A percentile compares a stretch with the other conserved stretches of the same genome.
phyloP scores from a whole-genome alignment of 352 stramenopile genomes.

The Thalassiosira mediterranea region DNA sequence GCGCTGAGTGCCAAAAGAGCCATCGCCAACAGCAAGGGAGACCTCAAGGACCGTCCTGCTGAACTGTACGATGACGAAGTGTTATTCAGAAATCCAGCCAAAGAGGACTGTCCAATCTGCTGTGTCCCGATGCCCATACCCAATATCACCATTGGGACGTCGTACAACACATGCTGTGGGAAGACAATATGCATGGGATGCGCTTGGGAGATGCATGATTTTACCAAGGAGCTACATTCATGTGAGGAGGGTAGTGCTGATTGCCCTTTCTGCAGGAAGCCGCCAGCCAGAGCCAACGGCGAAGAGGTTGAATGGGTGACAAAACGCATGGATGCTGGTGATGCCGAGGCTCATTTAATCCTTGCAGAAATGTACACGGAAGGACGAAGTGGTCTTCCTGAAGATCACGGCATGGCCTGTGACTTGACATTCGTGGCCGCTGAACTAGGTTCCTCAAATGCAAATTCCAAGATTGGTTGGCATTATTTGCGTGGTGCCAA shows the following conservation, averaged over 20 bases:
- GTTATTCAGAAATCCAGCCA: slow-evolving; percentile 25
- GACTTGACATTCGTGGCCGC: slow-evolving; percentile 5
- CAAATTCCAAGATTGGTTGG: slow-evolving; percentile 1
- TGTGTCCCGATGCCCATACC: slow-evolving; percentile 1
- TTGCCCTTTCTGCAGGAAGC: slow-evolving; percentile 11
- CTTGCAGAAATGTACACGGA: slow-evolving; percentile 1
- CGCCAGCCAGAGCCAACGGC: not conserved
- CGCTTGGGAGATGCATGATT: too few relatives aligned
- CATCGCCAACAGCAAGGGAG: too few relatives aligned
- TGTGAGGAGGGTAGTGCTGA: too few relatives aligned
- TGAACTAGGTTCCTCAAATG: not conserved
- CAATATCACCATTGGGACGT: not conserved
- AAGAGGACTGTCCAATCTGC: slow-evolving; percentile 37
- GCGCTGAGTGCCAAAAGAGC: too few relatives aligned
- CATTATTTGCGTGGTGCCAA: not conserved
- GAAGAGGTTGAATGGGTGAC: not conserved
- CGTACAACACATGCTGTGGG: not conserved
- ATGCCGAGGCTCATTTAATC: not conserved
- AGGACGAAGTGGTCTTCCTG: not conserved
- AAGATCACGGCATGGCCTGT: slow-evolving; percentile 7
- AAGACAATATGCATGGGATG: slow-evolving; percentile 2
- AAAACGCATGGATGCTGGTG: not conserved
- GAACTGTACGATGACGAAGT: slow-evolving; percentile 12
- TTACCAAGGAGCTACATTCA: not conserved
- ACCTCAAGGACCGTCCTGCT: too few relatives aligned